A percentile compares a stretch with the other conserved stretches of the same genome.
Evolutionary conservation across 1,284 basidiomycete genomes (phyloP).

Genomic region (Microbotryomycetes sp.): DNA sequence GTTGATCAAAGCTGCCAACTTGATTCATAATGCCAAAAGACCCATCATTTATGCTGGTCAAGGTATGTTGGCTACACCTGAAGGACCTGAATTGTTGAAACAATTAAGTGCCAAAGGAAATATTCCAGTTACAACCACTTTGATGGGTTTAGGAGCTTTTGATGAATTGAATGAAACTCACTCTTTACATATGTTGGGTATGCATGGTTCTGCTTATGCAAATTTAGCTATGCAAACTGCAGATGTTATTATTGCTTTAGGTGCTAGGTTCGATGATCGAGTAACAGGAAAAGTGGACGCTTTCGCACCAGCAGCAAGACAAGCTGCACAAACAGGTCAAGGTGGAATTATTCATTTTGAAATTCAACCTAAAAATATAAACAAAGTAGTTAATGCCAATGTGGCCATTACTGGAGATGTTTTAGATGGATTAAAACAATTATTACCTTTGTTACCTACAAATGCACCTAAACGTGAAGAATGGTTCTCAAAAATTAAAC

Average conservation of each 20-base stretch:
- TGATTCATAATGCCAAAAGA: conserved; percentile 86
- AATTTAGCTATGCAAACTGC: conserved; percentile 97
- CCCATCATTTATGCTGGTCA: conserved; percentile 93
- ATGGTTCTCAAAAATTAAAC: conserved; percentile 76
- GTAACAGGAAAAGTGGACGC: conserved; percentile 85
- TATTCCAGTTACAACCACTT: conserved; percentile 94
- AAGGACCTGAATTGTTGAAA: conserved; percentile 76
- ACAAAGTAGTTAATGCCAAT: conserved; percentile 94
- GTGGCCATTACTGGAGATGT: conserved; percentile 94
- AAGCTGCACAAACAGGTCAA: conserved; percentile 74
- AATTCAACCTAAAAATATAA: conserved; percentile 97
- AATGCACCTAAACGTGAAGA: conserved; percentile 54
- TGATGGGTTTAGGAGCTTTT: conserved; percentile 91
- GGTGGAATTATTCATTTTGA: conserved; percentile 99
- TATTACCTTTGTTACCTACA: conserved; percentile 69
- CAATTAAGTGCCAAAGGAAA: conserved; percentile 76
- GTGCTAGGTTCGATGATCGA: conserved; percentile 94
- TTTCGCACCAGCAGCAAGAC: conserved; percentile 84
- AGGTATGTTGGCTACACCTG: conserved; percentile 74
- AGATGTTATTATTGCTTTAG: conserved; percentile 94
- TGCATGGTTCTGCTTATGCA: conserved; percentile 97
- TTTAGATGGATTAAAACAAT: conserved; percentile 66
- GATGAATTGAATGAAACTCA: conserved; percentile 76
- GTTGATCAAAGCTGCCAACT: conserved; percentile 73
- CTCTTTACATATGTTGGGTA: conserved; percentile 95